phyloP scores from a whole-genome alignment of 2,329 filamentous ascomycete genomes.

The Ophiocordyceps camponoti-leonardi region DNA sequence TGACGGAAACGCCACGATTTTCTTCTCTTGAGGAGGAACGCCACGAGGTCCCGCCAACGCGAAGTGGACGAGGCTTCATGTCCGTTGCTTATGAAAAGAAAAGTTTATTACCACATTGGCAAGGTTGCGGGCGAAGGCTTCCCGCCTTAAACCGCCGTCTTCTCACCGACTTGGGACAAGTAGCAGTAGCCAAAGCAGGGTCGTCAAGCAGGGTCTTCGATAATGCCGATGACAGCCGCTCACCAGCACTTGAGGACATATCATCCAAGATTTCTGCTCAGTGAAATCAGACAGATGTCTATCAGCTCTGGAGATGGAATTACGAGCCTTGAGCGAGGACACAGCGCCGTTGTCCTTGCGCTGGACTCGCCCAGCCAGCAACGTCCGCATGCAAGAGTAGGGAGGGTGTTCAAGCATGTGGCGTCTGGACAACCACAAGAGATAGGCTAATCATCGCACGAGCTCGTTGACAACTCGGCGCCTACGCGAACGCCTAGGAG shows the following conservation, averaged over 20 bases:
- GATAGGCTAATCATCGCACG: neutral
- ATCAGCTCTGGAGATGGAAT: too few species aligned
- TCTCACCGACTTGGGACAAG: neutral
- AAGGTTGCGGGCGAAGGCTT: neutral
- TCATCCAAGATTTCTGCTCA: too few species aligned
- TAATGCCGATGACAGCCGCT: neutral
- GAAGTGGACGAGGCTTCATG: neutral
- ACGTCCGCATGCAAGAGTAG: too few species aligned
- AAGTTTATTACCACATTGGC: neutral
- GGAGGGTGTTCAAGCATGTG: neutral
- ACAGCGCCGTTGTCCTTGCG: too few species aligned
- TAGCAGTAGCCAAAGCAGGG: too few species aligned
- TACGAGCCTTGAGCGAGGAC: too few species aligned
- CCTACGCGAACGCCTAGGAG: slow-evolving; percentile 22
- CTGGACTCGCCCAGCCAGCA: too few species aligned
- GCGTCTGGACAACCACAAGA: neutral
- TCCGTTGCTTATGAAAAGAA: neutral
- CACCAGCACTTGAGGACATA: too few species aligned
- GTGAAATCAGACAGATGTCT: too few species aligned
- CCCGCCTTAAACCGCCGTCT: neutral
- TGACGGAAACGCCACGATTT: too few species aligned
- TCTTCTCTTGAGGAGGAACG: too few species aligned
- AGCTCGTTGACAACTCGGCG: slow-evolving; percentile 27
- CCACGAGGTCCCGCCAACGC: neutral
- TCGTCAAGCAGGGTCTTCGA: neutral